phyloP scores from a whole-genome alignment of 1,284 basidiomycete genomes.

The Marasmius fiardii region DNA sequence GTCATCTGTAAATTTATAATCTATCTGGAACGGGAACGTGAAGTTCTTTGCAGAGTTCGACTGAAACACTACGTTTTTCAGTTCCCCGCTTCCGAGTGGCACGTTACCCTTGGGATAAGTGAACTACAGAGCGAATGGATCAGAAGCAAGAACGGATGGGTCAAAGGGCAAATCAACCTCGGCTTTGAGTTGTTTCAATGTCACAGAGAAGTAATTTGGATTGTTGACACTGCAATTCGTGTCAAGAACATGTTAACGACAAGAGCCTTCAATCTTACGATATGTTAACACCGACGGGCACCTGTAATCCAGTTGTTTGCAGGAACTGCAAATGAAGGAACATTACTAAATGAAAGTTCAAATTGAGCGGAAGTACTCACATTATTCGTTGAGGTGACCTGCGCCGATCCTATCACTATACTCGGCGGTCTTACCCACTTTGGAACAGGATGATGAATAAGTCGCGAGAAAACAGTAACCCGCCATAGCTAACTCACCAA shows the following conservation, averaged over 20 bases:
- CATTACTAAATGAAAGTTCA: background rate
- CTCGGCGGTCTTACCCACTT: constrained; percentile 83
- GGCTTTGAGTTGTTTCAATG: constrained; percentile 68
- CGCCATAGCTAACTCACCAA: constrained; percentile 51
- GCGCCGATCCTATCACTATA: constrained; percentile 59
- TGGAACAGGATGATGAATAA: constrained; percentile 8
- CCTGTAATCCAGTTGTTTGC: constrained; percentile 42
- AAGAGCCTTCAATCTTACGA: constrained; percentile 44
- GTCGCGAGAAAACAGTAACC: background rate
- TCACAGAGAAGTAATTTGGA: constrained; percentile 82
- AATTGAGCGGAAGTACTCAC: constrained; percentile 36
- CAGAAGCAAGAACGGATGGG: background rate
- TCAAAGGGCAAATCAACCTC: constrained; percentile 36
- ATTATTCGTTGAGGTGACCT: constrained; percentile 34
- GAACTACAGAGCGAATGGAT: constrained; percentile 38
- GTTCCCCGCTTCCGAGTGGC: constrained; percentile 70
- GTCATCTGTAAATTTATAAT: constrained; percentile 63
- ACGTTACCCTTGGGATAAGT: constrained; percentile 57
- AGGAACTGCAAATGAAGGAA: background rate
- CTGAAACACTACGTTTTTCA: constrained; percentile 61
- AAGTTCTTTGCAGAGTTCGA: constrained; percentile 66
- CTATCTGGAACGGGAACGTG: constrained; percentile 78
- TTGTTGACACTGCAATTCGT: constrained; percentile 62
- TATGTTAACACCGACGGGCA: constrained; percentile 70
- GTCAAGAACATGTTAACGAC: background rate